Evolutionary conservation across 108 stramenopile species (phyloP), one percentile per base, ranked within the genome.

Genomic region (Discostella stelligeroides): DNA sequence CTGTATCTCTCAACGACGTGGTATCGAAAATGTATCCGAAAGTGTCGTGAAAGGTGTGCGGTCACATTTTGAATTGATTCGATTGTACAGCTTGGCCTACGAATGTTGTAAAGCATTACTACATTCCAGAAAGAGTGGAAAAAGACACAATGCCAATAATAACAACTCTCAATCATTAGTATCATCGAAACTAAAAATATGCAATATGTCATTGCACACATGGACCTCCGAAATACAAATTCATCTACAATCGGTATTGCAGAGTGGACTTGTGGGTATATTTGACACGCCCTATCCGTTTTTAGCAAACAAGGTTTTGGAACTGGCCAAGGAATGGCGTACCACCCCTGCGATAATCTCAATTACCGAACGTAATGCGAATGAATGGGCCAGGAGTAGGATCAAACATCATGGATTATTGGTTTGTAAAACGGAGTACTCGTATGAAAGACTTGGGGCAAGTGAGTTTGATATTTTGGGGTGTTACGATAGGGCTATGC

Each of bases 271-370:
- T 14, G 60, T 79, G 3, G 77, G 77, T 39, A 46, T 79, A 42
- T 79, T 79, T 61, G 77, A 79, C n/a, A 79, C 77, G 9, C 77
- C 77, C 10, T 79, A 79, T 56, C 77, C 77, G 23, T 71, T 66
- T 27, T 39, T 79, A 20, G 70, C 77, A 38, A 40, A 64, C 9
- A 64, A 79, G 46, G 49, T 79, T 2, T 60, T 79, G 60, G 63
- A 67, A 5, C 17, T 67, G 30, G 55, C 65, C 14, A 37, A 60
- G 12, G 20, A 60, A 46, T 60, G 21, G 6, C 43, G 76, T 9
- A 29, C 23, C 0, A 4, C 34, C 3, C 39, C 46, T 54, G 46
- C 77, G 23, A 50, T 79, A 7, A 10, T 79, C 20, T 70, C 55
- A 29, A 71, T 79, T 70, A 71, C 77, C 2, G 60, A 71, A 56